Percentiles rank a stretch among this genome's conserved stretches.
Evolutionary conservation across 768 basidiomycete genomes (phyloP).

Genomic region (Chalciporus chontae): DNA sequence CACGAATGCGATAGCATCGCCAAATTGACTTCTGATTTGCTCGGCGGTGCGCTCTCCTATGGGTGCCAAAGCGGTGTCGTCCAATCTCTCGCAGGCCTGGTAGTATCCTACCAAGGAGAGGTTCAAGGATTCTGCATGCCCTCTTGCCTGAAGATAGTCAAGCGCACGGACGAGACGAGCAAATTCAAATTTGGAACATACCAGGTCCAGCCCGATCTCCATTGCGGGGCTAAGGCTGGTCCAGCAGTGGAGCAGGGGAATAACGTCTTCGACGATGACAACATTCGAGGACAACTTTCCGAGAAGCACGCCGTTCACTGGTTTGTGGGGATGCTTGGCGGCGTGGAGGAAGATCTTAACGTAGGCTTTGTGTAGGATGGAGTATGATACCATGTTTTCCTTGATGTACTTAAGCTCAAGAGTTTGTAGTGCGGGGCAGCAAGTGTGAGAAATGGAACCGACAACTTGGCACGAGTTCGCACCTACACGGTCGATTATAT

Average conservation of each 20-base stretch:
- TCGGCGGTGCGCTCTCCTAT: conserved; percentile 62
- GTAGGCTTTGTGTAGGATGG: conserved; percentile 59
- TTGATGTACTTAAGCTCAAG: no score
- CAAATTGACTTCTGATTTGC: conserved; percentile 51
- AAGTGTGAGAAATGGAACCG: neutral
- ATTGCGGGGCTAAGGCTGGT: conserved; percentile 81
- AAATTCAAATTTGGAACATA: conserved; percentile 30
- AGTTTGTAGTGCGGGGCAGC: no score
- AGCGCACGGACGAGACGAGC: neutral
- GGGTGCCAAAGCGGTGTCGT: conserved; percentile 57
- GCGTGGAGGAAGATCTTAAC: conserved; percentile 75
- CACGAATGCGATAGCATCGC: conserved; percentile 64
- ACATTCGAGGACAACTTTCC: conserved; percentile 41
- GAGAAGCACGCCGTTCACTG: conserved; percentile 77
- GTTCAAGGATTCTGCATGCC: conserved; percentile 52
- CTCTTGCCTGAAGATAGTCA: conserved; percentile 43
- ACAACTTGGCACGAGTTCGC: no score
- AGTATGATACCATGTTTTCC: conserved; percentile 40
- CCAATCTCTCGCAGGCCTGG: conserved; percentile 64
- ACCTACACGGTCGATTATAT: no score
- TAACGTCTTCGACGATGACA: conserved; percentile 57
- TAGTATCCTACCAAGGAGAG: conserved; percentile 69
- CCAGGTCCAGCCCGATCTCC: conserved; percentile 79
- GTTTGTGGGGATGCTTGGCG: conserved; percentile 71
- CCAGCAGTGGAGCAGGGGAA: conserved; percentile 85